A percentile compares a stretch with the other conserved stretches of the same genome.
Evolutionary conservation across 2,329 filamentous ascomycete genomes (phyloP).

Genomic region (Apiospora marii): DNA sequence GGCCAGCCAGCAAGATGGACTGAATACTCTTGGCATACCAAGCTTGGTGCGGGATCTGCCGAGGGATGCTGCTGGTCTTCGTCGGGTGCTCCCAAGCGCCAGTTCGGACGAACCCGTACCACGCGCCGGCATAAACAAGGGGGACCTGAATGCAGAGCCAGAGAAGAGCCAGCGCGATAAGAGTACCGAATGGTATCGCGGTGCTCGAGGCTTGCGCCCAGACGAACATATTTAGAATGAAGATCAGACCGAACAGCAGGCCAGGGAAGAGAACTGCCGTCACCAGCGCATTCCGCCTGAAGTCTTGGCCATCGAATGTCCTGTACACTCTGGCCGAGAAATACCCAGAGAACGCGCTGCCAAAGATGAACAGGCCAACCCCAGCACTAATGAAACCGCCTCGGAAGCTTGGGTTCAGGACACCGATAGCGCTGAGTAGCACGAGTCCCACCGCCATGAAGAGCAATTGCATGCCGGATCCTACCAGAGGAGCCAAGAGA

Average conservation of each 20-base stretch:
- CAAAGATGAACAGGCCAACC: slow-evolving; percentile 82
- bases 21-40: slow-evolving; percentile 76
- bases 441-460: slow-evolving; percentile 82
- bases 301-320: slow-evolving; percentile 80
- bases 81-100: slow-evolving; percentile 83
- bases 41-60: slow-evolving; percentile 76
- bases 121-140: slow-evolving; percentile 81
- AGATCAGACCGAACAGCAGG: slow-evolving; percentile 75
- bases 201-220: slow-evolving; percentile 91
- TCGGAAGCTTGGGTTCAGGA: slow-evolving; percentile 88
- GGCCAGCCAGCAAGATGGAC: slow-evolving; percentile 74
- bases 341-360: slow-evolving; percentile 85
- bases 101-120: slow-evolving; percentile 74
- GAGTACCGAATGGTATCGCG: slow-evolving; percentile 82
- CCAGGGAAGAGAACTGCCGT: slow-evolving; percentile 84
- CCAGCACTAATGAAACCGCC: slow-evolving; percentile 88
- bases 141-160: slow-evolving; percentile 90
- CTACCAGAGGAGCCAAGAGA: slow-evolving; percentile 80
- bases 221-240: slow-evolving; percentile 86
- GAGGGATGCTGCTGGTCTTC: slow-evolving; percentile 74
- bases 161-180: slow-evolving; percentile 74
- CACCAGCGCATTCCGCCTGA: slow-evolving; percentile 77
- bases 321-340: slow-evolving; percentile 85
- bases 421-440: slow-evolving; percentile 74
- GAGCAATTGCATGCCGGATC: slow-evolving; percentile 85